A percentile compares a stretch with the other conserved stretches of the same genome.
Evolutionary conservation across 2,329 filamentous ascomycete genomes (phyloP).

Genomic region (Sporothrix globosa): DNA sequence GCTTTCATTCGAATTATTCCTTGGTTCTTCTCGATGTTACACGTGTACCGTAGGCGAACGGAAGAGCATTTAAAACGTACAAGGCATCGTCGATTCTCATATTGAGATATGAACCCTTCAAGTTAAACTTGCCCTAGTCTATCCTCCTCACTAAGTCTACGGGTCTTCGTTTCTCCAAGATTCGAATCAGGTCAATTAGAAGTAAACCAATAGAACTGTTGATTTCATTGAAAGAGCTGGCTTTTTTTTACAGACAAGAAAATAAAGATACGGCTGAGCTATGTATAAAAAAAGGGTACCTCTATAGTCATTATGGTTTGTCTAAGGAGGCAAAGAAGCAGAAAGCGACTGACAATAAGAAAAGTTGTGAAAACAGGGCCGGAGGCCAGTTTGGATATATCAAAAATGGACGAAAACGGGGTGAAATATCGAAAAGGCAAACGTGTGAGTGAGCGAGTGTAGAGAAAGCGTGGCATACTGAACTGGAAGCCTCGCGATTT

Average conservation of each 20-base stretch:
- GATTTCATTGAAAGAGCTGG: background rate
- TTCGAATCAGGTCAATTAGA: background rate
- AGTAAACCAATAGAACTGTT: too few relatives aligned
- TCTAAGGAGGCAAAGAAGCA: slow-evolving; percentile 23
- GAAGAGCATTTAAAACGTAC: background rate
- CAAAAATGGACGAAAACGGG: slow-evolving; percentile 15
- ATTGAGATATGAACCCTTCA: background rate
- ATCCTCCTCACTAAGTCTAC: too few relatives aligned
- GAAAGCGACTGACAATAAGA: background rate
- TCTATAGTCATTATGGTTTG: slow-evolving; percentile 16
- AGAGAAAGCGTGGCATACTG: slow-evolving; percentile 22
- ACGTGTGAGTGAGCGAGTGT: slow-evolving; percentile 24
- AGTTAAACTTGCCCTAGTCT: background rate
- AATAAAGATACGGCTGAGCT: background rate
- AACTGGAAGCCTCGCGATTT: background rate
- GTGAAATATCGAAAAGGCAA: slow-evolving; percentile 1
- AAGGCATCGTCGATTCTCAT: background rate
- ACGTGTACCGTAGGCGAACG: background rate
- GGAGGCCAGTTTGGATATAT: slow-evolving; percentile 26
- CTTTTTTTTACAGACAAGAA: slow-evolving; percentile 20
- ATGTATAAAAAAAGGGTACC: slow-evolving; percentile 18
- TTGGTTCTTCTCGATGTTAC: background rate
- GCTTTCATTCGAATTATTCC: background rate
- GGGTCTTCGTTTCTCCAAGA: background rate
- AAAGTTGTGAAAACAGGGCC: background rate